These are phyloP conservation scores for Orbilia blumenaviensis DNA, from an alignment of 2,329 filamentous ascomycete species.

Conservation along the genomic window DNA sequence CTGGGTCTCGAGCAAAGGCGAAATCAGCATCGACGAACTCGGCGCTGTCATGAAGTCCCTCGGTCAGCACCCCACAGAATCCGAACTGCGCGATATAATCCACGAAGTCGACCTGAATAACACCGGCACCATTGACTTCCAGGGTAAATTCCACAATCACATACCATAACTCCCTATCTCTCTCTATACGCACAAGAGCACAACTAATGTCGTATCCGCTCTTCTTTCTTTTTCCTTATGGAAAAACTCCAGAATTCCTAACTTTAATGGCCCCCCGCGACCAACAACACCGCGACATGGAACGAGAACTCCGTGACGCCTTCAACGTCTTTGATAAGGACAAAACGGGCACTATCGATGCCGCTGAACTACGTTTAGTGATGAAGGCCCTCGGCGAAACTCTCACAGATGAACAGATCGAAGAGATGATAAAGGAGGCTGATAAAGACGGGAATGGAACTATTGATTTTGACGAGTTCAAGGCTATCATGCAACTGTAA, in stretches of 20 bases:
- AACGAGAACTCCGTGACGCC: constrained; percentile 72
- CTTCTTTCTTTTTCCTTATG: too few relatives aligned
- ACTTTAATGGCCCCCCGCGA: constrained; percentile 72
- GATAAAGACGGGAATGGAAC: constrained; percentile 72
- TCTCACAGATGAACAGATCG: constrained; percentile 71
- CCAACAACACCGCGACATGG: constrained; percentile 69
- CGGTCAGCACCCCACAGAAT: constrained; percentile 71
- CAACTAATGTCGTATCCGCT: constrained; percentile 8
- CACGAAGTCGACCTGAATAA: constrained; percentile 73
- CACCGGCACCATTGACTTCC: constrained; percentile 73
- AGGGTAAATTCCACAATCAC: constrained; percentile 62
- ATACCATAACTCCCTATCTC: neutral
- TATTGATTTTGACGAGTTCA: constrained; percentile 68
- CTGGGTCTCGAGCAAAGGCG: constrained; percentile 62
- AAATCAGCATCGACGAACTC: constrained; percentile 72
- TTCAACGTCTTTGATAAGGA: constrained; percentile 75
- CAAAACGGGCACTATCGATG: constrained; percentile 72
- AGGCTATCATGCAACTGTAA: constrained; percentile 50
- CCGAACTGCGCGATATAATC: constrained; percentile 73
- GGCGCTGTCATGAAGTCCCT: constrained; percentile 72
- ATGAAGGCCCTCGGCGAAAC: constrained; percentile 74
- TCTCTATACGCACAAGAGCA: neutral
- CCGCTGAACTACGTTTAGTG: constrained; percentile 70
- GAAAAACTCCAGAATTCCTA: constrained; percentile 75
- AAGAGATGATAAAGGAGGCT: constrained; percentile 73